These are phyloP conservation scores for Mucor mucedo DNA, from an alignment of 371 early-diverging fungal species.

Conservation along the genomic window DNA sequence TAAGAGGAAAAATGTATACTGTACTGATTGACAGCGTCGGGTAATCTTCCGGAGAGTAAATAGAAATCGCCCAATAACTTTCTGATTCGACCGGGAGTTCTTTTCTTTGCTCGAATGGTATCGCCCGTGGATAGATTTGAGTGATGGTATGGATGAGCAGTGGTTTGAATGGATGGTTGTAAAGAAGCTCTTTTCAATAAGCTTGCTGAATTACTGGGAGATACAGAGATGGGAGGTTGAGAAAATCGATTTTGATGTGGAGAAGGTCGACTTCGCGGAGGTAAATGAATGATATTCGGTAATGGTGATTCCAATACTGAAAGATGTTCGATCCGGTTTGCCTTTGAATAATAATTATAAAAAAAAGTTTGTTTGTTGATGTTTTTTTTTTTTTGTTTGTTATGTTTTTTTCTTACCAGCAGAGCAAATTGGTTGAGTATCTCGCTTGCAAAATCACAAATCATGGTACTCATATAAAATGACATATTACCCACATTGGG, in stretches of 20 bases:
- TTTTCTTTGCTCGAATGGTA: slow-evolving; percentile 35
- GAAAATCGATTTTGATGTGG: slow-evolving; percentile 4
- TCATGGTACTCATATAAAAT: slow-evolving; percentile 79
- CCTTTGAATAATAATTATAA: slow-evolving; percentile 15
- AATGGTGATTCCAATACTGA: slow-evolving; percentile 42
- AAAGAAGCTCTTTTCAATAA: slow-evolving; percentile 1
- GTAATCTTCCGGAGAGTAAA: slow-evolving; percentile 77
- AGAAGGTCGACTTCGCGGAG: slow-evolving; percentile 7
- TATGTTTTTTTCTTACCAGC: slow-evolving; percentile 27
- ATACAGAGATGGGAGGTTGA: background rate
- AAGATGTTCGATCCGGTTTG: slow-evolving; percentile 39
- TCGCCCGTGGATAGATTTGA: slow-evolving; percentile 16
- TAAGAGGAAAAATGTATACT: background rate
- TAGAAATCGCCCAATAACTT: slow-evolving; percentile 83
- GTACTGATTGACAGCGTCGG: slow-evolving; percentile 73
- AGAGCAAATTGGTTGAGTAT: slow-evolving; percentile 58
- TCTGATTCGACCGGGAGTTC: slow-evolving; percentile 77
- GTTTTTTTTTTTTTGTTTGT: background rate
- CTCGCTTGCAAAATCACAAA: slow-evolving; percentile 74
- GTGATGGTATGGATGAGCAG: background rate
- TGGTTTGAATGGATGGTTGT: slow-evolving; percentile 3
- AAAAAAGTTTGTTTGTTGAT: too few relatives aligned
- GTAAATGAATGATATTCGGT: background rate
- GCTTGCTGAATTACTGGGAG: slow-evolving; percentile 2
- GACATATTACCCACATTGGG: slow-evolving; percentile 83